Evolutionary conservation across 306 rosid species (phyloP), one percentile per base, ranked within the genome.

Genomic region (Acacia crassicarpa): DNA sequence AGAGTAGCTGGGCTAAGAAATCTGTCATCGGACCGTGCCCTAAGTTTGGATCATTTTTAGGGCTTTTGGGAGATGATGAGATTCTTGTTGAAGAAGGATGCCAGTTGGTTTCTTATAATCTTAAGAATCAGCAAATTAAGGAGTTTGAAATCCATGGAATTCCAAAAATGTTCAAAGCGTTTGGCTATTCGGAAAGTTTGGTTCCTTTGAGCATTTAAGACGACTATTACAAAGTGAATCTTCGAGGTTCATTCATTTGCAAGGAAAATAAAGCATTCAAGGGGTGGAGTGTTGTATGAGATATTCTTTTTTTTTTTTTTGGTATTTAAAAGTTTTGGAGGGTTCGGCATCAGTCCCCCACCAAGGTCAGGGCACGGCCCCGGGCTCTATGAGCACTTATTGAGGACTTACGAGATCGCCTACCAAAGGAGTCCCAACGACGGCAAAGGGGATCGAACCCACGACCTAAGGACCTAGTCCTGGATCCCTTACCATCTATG

Each of bases 131-230:
- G 45, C 44, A 27, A 0, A 30, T 48, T 1, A 61, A 73, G 23
- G 30, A 44, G 17, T 32, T 48, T 16, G 16, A 49, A 48, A 30
- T 73, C 44, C 43, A 32, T 49, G 77, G 77, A 49, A n/a, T 73
- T 32, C 62, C 77, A 8, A 49, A 38, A 17, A 44, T 49, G 40
- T 48, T 73, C 20, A 19, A 22, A 23, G 45, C 32, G 14, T 73
- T 73, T 73, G 62, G 45, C 7, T 73, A 49, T 19, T 59, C 49
- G 46, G 77, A 73, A 49, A 73, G 77, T 10, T 33, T 73, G 43
- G 45, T 49, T 73, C 27, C 63, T 73, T 9, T 73, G 22, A 40
- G 23, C 20, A 1, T n/a, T 3, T 25, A 20, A 73, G 74, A 41
- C 20, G 74, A 41, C 20, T n/a, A 35, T 32, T 4, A 66, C 33